Evolutionary conservation across 2,329 filamentous ascomycete genomes (phyloP), one percentile per base, ranked within the genome.

Genomic region (Myriosclerotinia scirpicola): DNA sequence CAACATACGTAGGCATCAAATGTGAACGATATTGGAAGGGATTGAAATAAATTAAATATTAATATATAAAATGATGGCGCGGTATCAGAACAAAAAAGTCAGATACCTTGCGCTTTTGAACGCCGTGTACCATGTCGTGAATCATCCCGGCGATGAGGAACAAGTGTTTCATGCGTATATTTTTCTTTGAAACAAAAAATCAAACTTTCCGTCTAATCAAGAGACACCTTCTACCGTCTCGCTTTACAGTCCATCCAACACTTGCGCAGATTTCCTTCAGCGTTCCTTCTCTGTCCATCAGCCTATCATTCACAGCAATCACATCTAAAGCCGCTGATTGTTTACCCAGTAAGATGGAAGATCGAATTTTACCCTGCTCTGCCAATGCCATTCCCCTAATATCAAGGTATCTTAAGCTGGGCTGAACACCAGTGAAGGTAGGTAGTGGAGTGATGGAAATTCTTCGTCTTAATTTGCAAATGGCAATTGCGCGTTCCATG

Each of bases 401-500:
- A 56, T 71, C 60, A 34, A 73, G 26, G 62, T 68, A 69, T 5
- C 63, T 34, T 20, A 67, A 26, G 42, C 30, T 55, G 30, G 69
- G 22, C 2, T 53, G 64, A 8, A 48, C 34, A 20, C 3, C 22
- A 12, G 14, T 26, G 26, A 20, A 36, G 8, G 9, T 26, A 40
- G 54, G 52, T 17, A 58, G n/a, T 5, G 38, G 60, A 2, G 68
- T 58, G 5, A 59, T 67, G 48, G 64, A 48, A 6, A 72, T 48
- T 30, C 68, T 60, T 36, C 52, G 67, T 14, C 67, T 67, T 22
- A 73, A 44, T 40, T 69, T 70, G 55, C 70, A 71, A 4, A 69
- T 60, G 3, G 71, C 68, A 42, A 73, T 56, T 4, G 71, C 69
- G n/a, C 67, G 59, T 46, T 46, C 56, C 67, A 72, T 68, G 2